A percentile compares a stretch with the other conserved stretches of the same genome.
These are phyloP conservation scores for Aspergillus ibericus DNA, from an alignment of 2,329 filamentous ascomycete genomes.

Conservation along the genomic window DNA sequence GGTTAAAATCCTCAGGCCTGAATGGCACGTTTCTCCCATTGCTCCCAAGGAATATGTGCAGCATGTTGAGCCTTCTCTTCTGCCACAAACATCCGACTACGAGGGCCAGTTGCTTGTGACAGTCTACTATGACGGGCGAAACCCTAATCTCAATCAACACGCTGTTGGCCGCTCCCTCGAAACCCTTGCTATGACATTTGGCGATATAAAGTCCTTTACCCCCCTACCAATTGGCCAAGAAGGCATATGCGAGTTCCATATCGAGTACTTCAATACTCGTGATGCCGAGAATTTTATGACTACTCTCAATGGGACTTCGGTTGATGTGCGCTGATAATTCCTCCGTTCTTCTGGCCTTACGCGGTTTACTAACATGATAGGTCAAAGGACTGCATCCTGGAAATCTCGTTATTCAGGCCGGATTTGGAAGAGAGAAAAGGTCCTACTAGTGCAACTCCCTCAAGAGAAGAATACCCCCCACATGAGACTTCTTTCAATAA, in stretches of 20 bases:
- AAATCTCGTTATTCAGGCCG: slow-evolving; percentile 32
- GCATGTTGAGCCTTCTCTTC: slow-evolving; percentile 30
- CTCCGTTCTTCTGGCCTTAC: not conserved
- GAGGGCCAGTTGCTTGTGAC: slow-evolving; percentile 59
- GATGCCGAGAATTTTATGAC: slow-evolving; percentile 37
- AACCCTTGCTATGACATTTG: slow-evolving; percentile 38
- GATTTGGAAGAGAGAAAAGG: slow-evolving; percentile 25
- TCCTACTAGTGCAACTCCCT: slow-evolving; percentile 16
- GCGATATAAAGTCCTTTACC: slow-evolving; percentile 39
- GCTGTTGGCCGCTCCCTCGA: slow-evolving; percentile 51
- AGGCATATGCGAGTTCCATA: slow-evolving; percentile 37
- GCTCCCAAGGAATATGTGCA: slow-evolving; percentile 48
- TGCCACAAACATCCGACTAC: slow-evolving; percentile 42
- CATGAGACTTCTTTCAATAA: slow-evolving; percentile 19
- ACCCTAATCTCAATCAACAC: slow-evolving; percentile 27
- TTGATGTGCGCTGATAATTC: slow-evolving; percentile 32
- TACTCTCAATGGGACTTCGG: slow-evolving; percentile 36
- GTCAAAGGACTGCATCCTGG: slow-evolving; percentile 31
- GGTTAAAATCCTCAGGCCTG: slow-evolving; percentile 44
- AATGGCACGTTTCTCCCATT: slow-evolving; percentile 52
- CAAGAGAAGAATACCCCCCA: slow-evolving; percentile 16
- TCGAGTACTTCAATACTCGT: slow-evolving; percentile 43
- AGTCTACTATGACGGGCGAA: slow-evolving; percentile 43
- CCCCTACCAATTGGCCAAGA: slow-evolving; percentile 28
- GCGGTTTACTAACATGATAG: not conserved